Evolutionary conservation across 202 grass and related monocot species (phyloP), one percentile per base, ranked within the genome.

Genomic region (Panicum virgatum): DNA sequence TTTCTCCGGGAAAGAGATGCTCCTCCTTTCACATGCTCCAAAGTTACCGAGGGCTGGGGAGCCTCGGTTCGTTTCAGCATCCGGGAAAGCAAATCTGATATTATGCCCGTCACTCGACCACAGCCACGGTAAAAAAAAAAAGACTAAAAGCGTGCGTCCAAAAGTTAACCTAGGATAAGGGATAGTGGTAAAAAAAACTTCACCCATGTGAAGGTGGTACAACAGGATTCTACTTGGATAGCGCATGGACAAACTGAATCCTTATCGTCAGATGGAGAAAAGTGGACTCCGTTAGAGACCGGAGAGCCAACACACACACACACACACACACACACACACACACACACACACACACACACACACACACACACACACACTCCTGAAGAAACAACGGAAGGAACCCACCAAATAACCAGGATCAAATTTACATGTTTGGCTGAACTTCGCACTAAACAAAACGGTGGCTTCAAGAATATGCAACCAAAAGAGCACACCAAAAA

Each of bases 191-290:
- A 83, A 2, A 83, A 57, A 83, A 59, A 67, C 2, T 22, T 53
- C 11, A 0, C 73, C 80, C 44, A 79, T 51, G 80, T 88, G 74
- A 59, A 42, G 22, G 77, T 63, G 57, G 47, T 40, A 50, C 66
- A 46, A 66, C 20, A 44, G 70, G 68, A 83, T 80, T 88, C 42
- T 56, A 77, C 32, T 84, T 84, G 75, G 80, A 50, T 47, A 66
- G 62, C 30, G 0, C 19, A 50, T 25, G 52, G 7, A n/a, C 15
- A 46, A 78, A 58, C 53, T 42, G 47, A 88, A 83, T 83, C 80
- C 80, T 78, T 83, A 74, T 84, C 81, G 32, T 20, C 16, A 47
- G 46, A 23, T 36, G 42, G 37, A 43, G 0, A 30, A 20, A 59
- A 50, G 29, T 30, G 29, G 29, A 30, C 29, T 30, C 29, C 29